A percentile compares a stretch with the other conserved stretches of the same genome.
These are phyloP conservation scores for Usnea hakonensis DNA, from an alignment of 495 filamentous ascomycete genomes.

Conservation along the genomic window DNA sequence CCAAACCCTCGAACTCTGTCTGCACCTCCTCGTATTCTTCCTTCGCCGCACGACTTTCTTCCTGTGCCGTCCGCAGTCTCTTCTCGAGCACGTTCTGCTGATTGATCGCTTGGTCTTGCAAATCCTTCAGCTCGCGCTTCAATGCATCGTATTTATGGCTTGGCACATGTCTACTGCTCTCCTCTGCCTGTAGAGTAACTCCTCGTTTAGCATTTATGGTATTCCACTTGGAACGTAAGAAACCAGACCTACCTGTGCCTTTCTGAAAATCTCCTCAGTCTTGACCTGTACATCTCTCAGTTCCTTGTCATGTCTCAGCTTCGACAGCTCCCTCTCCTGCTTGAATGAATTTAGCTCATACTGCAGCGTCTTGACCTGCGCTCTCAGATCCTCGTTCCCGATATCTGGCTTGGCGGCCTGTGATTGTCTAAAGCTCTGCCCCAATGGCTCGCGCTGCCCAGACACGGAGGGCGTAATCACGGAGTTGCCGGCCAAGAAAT, in stretches of 20 bases:
- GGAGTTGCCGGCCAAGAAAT: conserved; percentile 50
- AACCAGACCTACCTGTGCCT: conserved; percentile 53
- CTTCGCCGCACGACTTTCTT: conserved; percentile 60
- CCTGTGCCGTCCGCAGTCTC: conserved; percentile 59
- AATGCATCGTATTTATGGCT: conserved; percentile 64
- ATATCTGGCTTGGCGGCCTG: conserved; percentile 25
- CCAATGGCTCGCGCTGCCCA: conserved; percentile 21
- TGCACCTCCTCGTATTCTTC: conserved; percentile 74
- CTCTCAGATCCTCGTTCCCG: conserved; percentile 57
- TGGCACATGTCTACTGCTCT: conserved; percentile 60
- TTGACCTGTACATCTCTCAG: conserved; percentile 64
- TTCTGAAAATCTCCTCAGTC: conserved; percentile 75
- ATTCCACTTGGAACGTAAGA: neutral
- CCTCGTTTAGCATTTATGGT: conserved; percentile 15
- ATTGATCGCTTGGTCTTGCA: conserved; percentile 56
- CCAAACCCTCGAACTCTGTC: conserved; percentile 60
- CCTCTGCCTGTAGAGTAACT: conserved; percentile 40
- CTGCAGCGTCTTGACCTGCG: conserved; percentile 57
- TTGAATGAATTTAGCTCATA: conserved; percentile 69
- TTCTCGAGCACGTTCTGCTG: conserved; percentile 65
- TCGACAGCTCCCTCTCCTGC: conserved; percentile 75
- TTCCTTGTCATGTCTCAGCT: conserved; percentile 73
- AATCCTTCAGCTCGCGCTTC: conserved; percentile 61
- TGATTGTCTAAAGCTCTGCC: conserved; percentile 35
- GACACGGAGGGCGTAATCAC: conserved; percentile 23